Evolutionary conservation across 2,329 filamentous ascomycete species (phyloP), one percentile per base, ranked within the genome.

Genomic region (Colletotrichum zoysiae): DNA sequence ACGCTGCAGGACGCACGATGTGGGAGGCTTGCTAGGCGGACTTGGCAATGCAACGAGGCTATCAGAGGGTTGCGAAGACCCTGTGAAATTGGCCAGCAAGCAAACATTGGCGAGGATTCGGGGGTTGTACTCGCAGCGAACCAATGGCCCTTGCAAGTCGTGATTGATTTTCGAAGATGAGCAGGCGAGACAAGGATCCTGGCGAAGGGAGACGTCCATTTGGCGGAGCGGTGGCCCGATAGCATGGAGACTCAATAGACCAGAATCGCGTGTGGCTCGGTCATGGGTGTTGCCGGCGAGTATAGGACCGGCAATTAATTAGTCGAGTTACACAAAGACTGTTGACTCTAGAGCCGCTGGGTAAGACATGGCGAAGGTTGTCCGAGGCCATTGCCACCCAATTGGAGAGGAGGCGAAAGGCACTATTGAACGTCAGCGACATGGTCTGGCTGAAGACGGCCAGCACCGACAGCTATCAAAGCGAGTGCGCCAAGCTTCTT

Each of bases 21-120:
- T 14, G n/a, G 44, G 18, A 48, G 18, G 35, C 44, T 58, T 58
- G 58, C 67, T 51, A 59, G 58, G n/a, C 18, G 58, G 40, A 38
- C 67, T 71, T 73, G 71, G 71, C 71, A 71, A 67, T 73, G 71
- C 68, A 65, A 73, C 68, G 16, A 61, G 55, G 53, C 53, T 61
- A 64, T 64, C 55, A 71, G 60, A 69, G 48, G 65, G 65, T 40
- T 55, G 40, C 59, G 48, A 26, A 11, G 14, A 26, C 53, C 38
- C 18, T 56, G 46, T 3, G 14, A 16, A 8, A 26, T 48, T 53
- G 42, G 69, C n/a, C 59, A 58, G n/a, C n/a, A 60, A n/a, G 23
- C 23, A n/a, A 33, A 16, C 18, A 23, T 46, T n/a, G n/a, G 38
- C 40, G 40, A 46, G 53, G 48, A n/a, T 23, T 60, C 20, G 44